Base-by-base conservation (phyloP, 768 basidiomycete species). In the Mycena maculata region DNA sequence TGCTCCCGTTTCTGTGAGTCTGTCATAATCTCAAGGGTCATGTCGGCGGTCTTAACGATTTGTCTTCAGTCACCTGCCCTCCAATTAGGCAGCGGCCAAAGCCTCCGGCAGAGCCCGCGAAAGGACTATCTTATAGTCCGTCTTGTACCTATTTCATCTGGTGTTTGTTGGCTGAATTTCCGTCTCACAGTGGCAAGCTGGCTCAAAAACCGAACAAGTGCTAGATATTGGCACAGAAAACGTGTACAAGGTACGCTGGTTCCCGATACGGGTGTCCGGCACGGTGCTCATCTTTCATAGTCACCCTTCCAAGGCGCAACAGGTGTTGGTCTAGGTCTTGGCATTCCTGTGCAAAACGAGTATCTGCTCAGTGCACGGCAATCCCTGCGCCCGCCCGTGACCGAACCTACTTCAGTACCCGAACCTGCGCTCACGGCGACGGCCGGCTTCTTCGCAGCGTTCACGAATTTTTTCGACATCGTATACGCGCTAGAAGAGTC, bases 51-150 rank as follows among this genome's bases (percentile, higher is more conserved):
- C 16, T 27, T 42, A n/a, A 57, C 2, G 8, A 8, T 1, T 38
- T n/a, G 22, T 2, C 27, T 27, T 12, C 55, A 57, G 55, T 31
- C 42, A 57, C 55, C 55, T 44, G 55, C 44, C 55, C 55, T 57
- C 55, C 41, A 2, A 57, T 12, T 44, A 39, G 55, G 25, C 41
- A 41, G 38, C 53, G 38, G 39, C n/a, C 36, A 27, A 55, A 55
- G 53, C 39, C 53, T 41, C 53, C 53, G 3, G 25, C 22, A 36
- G 38, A 44, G 55, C 42, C 9, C 42, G 28, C 36, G 15, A 2
- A 39, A 20, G 41, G 20, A 28, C 42, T 44, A 27, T 12, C 12
- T 44, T 7, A 18, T 20, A 25, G 39, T 27, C 16, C 31, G 33
- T 18, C 27, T 23, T n/a, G 3, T 25, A 12, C 33, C 4, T 7